A percentile compares a stretch with the other conserved stretches of the same genome.
Evolutionary conservation across 2,329 filamentous ascomycete species (phyloP).

Genomic region (Ophiosphaerella korrae): DNA sequence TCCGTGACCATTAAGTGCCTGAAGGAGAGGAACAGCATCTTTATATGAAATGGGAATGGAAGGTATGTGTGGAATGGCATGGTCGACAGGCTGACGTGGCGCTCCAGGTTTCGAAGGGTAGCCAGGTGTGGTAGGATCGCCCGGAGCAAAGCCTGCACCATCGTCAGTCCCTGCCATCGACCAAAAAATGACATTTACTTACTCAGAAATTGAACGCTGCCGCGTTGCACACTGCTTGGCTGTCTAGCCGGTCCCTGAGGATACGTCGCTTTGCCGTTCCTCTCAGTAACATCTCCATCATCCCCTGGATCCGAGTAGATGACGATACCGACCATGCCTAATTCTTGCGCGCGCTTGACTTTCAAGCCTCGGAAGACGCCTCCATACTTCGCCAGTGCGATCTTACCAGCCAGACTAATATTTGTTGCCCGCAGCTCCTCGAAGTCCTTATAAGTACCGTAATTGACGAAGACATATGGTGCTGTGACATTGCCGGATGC

Average conservation of each 20-base stretch:
- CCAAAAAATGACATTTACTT: constrained; percentile 14
- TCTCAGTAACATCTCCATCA: constrained; percentile 79
- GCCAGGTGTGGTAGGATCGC: constrained; percentile 88
- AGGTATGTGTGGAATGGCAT: constrained; percentile 80
- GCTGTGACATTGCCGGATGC: constrained; percentile 90
- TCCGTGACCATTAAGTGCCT: constrained; percentile 86
- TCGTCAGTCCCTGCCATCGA: constrained; percentile 13
- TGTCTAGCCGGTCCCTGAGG: constrained; percentile 86
- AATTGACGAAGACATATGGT: constrained; percentile 87
- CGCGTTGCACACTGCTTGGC: constrained; percentile 86
- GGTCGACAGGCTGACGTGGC: constrained; percentile 72
- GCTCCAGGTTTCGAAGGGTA: constrained; percentile 92
- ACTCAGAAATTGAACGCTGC: constrained; percentile 71
- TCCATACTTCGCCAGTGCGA: constrained; percentile 86
- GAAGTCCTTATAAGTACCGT: constrained; percentile 84
- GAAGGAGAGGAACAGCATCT: constrained; percentile 86
- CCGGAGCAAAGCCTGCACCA: constrained; percentile 60
- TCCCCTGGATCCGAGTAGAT: constrained; percentile 90
- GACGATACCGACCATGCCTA: constrained; percentile 84
- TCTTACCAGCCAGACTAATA: constrained; percentile 79
- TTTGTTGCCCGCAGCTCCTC: constrained; percentile 79
- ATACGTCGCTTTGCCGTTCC: constrained; percentile 78
- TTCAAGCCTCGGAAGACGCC: constrained; percentile 87
- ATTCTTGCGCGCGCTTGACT: constrained; percentile 87
- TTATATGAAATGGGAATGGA: constrained; percentile 88